Evolutionary conservation across 805 yeast genomes (phyloP).

Genomic region (Pichia thaimueangensis): DNA sequence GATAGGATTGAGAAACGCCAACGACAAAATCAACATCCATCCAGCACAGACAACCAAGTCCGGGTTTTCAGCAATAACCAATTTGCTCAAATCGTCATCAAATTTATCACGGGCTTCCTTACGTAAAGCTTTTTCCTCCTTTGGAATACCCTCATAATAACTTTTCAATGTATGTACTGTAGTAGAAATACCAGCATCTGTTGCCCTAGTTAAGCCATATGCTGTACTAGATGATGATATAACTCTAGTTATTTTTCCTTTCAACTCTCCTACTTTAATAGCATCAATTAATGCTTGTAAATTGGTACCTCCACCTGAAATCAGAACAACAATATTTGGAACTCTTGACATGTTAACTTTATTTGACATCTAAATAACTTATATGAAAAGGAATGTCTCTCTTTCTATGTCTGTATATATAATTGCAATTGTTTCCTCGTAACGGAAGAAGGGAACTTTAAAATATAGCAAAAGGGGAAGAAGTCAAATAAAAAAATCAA

Average conservation of each 20-base stretch:
- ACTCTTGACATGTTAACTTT: neutral
- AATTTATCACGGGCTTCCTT: constrained; percentile 57
- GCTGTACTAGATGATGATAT: constrained; percentile 85
- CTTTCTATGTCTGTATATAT: no score
- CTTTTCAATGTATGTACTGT: constrained; percentile 61
- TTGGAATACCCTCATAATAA: constrained; percentile 72
- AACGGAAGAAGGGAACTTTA: no score
- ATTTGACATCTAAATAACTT: no score
- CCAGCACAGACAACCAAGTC: constrained; percentile 95
- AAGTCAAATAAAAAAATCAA: neutral
- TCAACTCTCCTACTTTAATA: constrained; percentile 31
- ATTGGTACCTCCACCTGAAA: constrained; percentile 95
- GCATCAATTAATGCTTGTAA: constrained; percentile 91
- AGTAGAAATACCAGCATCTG: constrained; percentile 62
- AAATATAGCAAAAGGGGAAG: neutral
- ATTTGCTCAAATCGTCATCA: constrained; percentile 70
- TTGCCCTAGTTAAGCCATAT: constrained; percentile 79
- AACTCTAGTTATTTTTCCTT: constrained; percentile 59
- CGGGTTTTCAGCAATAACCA: constrained; percentile 60
- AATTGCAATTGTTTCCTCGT: no score
- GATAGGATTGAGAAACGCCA: constrained; percentile 63
- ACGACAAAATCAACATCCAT: constrained; percentile 91
- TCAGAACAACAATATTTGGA: constrained; percentile 61
- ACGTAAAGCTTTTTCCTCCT: constrained; percentile 56
- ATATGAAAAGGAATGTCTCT: no score